These are phyloP conservation scores for Vitis vinifera DNA, from an alignment of 164 flowering plant genomes.

Conservation along the genomic window DNA sequence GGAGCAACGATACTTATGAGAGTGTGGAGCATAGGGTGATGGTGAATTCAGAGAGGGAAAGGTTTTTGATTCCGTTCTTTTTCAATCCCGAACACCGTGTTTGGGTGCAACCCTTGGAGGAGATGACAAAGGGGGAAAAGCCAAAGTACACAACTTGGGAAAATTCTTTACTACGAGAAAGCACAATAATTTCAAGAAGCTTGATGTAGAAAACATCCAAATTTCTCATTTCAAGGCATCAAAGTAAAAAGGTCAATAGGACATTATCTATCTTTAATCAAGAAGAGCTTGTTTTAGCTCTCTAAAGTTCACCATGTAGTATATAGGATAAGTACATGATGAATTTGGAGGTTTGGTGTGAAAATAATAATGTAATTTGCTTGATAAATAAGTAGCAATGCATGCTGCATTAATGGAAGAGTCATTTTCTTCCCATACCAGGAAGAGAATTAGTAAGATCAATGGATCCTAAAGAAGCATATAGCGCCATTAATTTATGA, in stretches of 20 bases:
- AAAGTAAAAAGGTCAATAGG: not conserved
- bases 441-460: too few species aligned
- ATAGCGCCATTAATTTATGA: too few species aligned
- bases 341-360: too few species aligned
- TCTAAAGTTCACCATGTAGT: too few species aligned
- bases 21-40: conserved; percentile 29
- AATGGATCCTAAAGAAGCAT: too few species aligned
- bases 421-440: too few species aligned
- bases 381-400: too few species aligned
- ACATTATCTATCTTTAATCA: not conserved
- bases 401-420: too few species aligned
- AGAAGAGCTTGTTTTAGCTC: too few species aligned
- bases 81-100: conserved; percentile 18
- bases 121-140: conserved; percentile 16
- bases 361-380: too few species aligned
- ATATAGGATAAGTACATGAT: too few species aligned
- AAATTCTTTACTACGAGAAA: conserved; percentile 10
- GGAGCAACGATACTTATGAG: conserved; percentile 23
- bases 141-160: conserved; percentile 24
- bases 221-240: conserved; percentile 14
- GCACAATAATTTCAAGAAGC: conserved; percentile 20
- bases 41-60: conserved; percentile 27
- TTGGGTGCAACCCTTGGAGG: conserved; percentile 19
- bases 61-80: conserved; percentile 26
- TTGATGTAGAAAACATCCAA: conserved; percentile 21